Percentiles rank a stretch among this genome's conserved stretches.
Conservation (phyloP, 2,329 filamentous ascomycete genomes). For the Exserohilum turcica region DNA sequence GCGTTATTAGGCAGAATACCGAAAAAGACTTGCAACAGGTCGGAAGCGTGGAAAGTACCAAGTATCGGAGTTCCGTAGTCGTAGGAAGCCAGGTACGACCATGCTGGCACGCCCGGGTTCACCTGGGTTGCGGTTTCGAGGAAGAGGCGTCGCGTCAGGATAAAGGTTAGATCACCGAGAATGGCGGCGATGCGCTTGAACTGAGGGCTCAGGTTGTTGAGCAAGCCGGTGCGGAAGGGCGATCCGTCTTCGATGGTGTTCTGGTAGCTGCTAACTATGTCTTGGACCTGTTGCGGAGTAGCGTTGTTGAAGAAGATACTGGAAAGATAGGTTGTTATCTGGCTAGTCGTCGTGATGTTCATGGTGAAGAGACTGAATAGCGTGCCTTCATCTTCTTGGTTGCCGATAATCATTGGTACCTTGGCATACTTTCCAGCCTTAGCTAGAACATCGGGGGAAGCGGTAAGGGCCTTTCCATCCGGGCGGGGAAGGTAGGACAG, state of each 20-base stretch:
- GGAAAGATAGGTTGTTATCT: slow-evolving; percentile 67
- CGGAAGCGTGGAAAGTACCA: slow-evolving; percentile 76
- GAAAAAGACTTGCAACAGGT: slow-evolving; percentile 71
- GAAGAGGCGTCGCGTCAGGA: slow-evolving; percentile 69
- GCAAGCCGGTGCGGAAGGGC: slow-evolving; percentile 69
- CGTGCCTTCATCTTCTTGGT: slow-evolving; percentile 82
- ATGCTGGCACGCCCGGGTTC: slow-evolving; percentile 65
- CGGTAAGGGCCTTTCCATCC: slow-evolving; percentile 66
- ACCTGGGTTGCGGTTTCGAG: slow-evolving; percentile 55
- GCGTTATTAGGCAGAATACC: slow-evolving; percentile 68
- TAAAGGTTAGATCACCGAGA: slow-evolving; percentile 77
- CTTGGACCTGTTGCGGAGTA: slow-evolving; percentile 56
- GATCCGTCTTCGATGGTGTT: slow-evolving; percentile 64
- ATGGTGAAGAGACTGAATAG: slow-evolving; percentile 72
- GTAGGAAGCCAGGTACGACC: slow-evolving; percentile 78
- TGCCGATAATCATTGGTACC: slow-evolving; percentile 69
- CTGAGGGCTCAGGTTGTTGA: slow-evolving; percentile 76
- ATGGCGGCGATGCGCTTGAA: slow-evolving; percentile 79
- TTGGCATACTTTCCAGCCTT: slow-evolving; percentile 60
- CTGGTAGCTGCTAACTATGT: slow-evolving; percentile 67
- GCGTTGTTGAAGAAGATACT: slow-evolving; percentile 66
- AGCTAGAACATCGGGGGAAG: slow-evolving; percentile 66
- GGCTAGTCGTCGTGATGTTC: slow-evolving; percentile 67
- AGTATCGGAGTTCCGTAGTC: slow-evolving; percentile 72
- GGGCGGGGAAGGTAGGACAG: slow-evolving; percentile 77